Conservation (phyloP, 75 land plant species). For the Azolla pinnata region DNA sequence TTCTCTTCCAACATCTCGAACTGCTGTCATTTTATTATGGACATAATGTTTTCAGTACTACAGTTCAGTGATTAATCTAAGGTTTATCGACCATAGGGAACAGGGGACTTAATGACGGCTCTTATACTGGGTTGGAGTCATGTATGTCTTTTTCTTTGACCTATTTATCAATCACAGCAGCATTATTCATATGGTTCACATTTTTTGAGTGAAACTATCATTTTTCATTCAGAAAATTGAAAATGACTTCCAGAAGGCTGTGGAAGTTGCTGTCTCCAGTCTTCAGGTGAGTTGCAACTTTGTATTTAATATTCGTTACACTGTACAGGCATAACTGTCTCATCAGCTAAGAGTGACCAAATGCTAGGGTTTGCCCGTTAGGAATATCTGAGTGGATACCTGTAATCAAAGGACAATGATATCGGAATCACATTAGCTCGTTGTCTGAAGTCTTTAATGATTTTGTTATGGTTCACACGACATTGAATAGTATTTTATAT, state of each 20-base stretch:
- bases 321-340: background rate
- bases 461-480: background rate
- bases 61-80: too few species aligned
- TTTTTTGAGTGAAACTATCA: conserved; percentile 1
- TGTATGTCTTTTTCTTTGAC: conserved; percentile 31
- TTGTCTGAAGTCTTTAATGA: too few species aligned
- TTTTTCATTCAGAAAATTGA: conserved; percentile 54
- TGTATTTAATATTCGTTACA: background rate
- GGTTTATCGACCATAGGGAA: conserved; percentile 42
- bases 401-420: background rate
- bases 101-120: conserved; percentile 88
- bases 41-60: too few species aligned
- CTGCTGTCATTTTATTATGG: too few species aligned
- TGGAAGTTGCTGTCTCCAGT: conserved; percentile 88
- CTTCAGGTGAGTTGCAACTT: conserved; percentile 52
- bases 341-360: too few species aligned
- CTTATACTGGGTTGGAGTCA: conserved; percentile 96
- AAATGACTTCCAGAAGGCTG: conserved; percentile 62
- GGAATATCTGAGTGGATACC: background rate
- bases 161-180: background rate
- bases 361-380: too few species aligned
- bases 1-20: too few species aligned
- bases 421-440: too few species aligned
- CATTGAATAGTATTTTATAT: background rate
- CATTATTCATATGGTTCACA: background rate